Percentiles rank a stretch among this genome's conserved stretches.
Evolutionary conservation across 805 yeast species (phyloP).

Genomic region (Kuraishia hungarica): DNA sequence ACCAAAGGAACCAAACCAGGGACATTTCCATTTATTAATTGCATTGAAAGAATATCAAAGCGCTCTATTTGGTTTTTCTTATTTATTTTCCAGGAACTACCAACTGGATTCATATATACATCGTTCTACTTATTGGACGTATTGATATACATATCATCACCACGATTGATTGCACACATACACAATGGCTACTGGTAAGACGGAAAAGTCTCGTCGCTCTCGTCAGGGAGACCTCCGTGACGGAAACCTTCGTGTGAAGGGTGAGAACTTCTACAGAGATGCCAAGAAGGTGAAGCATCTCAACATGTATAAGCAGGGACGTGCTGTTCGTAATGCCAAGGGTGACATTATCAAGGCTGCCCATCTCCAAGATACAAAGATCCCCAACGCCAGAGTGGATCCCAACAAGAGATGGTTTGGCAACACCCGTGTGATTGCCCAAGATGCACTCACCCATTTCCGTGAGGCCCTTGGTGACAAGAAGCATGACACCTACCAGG

Average conservation of each 20-base stretch:
- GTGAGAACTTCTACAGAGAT: slow-evolving; percentile 94
- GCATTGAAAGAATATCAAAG: too few species aligned
- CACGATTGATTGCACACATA: not conserved
- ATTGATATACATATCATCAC: not conserved
- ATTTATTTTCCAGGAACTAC: too few species aligned
- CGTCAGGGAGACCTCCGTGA: slow-evolving; percentile 78
- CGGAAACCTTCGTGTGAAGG: slow-evolving; percentile 89
- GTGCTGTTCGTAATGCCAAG: slow-evolving; percentile 75
- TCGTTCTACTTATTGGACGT: too few species aligned
- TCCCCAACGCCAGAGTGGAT: slow-evolving; percentile 88
- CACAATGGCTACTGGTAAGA: slow-evolving; percentile 86
- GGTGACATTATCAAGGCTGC: slow-evolving; percentile 90
- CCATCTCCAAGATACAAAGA: slow-evolving; percentile 74
- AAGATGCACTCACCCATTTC: slow-evolving; percentile 90
- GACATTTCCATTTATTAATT: not conserved
- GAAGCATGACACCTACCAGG: slow-evolving; percentile 76
- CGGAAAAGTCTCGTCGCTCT: slow-evolving; percentile 79
- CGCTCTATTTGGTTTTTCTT: too few species aligned
- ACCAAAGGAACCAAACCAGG: not conserved
- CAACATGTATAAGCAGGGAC: slow-evolving; percentile 89
- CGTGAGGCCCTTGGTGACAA: slow-evolving; percentile 89
- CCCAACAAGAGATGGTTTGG: slow-evolving; percentile 98
- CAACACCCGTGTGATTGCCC: slow-evolving; percentile 94
- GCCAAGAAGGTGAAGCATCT: slow-evolving; percentile 85
- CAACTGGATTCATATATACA: not conserved